Conservation (phyloP, 352 stramenopile genomes). For the Phytophthora vignae region DNA sequence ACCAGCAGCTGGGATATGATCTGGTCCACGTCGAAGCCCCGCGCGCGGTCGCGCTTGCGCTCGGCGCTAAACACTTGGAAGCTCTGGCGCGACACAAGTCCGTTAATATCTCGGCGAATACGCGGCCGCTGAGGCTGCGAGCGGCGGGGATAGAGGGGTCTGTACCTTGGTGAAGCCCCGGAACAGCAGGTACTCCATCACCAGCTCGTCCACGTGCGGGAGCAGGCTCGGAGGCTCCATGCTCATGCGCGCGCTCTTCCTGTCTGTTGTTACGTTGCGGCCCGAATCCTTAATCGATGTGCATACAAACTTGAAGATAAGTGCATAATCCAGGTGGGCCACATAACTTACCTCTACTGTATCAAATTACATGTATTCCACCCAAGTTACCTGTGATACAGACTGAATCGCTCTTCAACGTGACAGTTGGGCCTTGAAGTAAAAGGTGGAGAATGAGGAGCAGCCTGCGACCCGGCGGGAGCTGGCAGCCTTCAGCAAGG, state of each 20-base stretch:
- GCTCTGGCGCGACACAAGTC: constrained; percentile 42
- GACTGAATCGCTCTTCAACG: constrained; percentile 14
- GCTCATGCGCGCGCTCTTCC: constrained; percentile 25
- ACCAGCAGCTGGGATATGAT: constrained; percentile 74
- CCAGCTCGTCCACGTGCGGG: constrained; percentile 83
- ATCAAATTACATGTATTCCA: too few species aligned
- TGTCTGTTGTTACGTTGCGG: constrained; percentile 29
- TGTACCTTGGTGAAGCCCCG: constrained; percentile 80
- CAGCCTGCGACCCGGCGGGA: constrained; percentile 30
- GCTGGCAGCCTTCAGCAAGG: constrained; percentile 3
- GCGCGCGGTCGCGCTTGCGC: constrained; percentile 74
- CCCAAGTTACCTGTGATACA: background rate
- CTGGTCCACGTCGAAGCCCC: constrained; percentile 83
- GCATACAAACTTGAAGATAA: constrained; percentile 37
- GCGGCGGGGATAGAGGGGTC: background rate
- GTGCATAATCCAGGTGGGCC: background rate
- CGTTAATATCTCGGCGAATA: constrained; percentile 17
- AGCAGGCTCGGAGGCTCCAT: constrained; percentile 59
- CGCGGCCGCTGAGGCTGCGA: background rate
- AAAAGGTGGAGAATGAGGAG: constrained; percentile 31
- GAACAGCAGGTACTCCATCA: constrained; percentile 91
- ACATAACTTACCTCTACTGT: background rate
- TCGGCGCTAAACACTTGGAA: constrained; percentile 82
- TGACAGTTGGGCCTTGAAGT: constrained; percentile 38
- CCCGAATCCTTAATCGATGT: constrained; percentile 28